Evolutionary conservation across 1,284 basidiomycete species (phyloP), one percentile per base, ranked within the genome.

Genomic region (Trichosporon sp.): DNA sequence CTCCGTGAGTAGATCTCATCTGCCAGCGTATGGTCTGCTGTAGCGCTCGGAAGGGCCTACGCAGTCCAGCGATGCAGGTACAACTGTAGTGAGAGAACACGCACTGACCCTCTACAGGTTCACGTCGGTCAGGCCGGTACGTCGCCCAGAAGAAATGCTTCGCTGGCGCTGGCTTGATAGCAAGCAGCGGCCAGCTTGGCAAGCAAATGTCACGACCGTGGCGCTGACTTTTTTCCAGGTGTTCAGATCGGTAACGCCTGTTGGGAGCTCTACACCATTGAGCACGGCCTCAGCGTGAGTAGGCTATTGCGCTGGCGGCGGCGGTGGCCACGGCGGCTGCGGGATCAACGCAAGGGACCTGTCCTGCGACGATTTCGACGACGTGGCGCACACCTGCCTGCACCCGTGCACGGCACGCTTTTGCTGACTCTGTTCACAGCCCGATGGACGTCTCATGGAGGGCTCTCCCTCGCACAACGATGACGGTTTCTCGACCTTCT

Each of bases 201-300:
- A 11, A 29, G 49, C 25, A 4, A 29, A 7, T 8, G 49, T n/a
- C 25, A n/a, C 49, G n/a, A 19, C 49, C 16, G 25, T 29, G 56
- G 5, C 4, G 56, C 49, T 54, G 49, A 54, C 49, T 29, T n/a
- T 54, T 44, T 10, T 10, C 31, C 68, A 77, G 81, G 81, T 80
- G 80, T 81, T 62, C 81, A 82, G 73, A 95, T 96, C 76, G 92
- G 93, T 80, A 95, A 95, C 78, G 92, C 92, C 79, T 95, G 92
- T 83, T 95, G 95, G 95, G 95, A 97, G 82, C 87, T 99, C 70
- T 99, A 99, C 85, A 96, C 94, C 72, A 87, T 95, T 74, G 96
- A 99, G 84, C 96, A 99, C 82, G 95, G 95, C 78, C 86, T 99
- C 72, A 92, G 89, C 81, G 92, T 95, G 75, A 79, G 89, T 86